Conservation (phyloP, 805 yeast genomes). For the Barnettozyma siamensis region DNA sequence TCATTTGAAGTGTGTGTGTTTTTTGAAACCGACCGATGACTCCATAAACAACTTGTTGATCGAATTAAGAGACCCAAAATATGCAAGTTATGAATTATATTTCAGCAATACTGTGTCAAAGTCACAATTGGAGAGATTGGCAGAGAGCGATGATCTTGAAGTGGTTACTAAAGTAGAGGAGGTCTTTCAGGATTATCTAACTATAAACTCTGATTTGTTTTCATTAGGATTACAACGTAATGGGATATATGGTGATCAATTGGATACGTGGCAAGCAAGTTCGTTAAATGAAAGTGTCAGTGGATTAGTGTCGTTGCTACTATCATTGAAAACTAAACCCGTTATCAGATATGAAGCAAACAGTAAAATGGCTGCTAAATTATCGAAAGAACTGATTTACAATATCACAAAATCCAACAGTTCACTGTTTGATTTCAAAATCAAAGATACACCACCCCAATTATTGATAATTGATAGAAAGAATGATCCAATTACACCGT, state of each 20-base stretch:
- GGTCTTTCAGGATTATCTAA: constrained; percentile 75
- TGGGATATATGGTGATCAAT: constrained; percentile 31
- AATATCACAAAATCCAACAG: constrained; percentile 52
- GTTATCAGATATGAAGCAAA: constrained; percentile 71
- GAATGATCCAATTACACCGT: constrained; percentile 90
- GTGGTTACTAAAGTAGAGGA: constrained; percentile 73
- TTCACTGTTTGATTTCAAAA: constrained; percentile 60
- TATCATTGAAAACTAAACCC: constrained; percentile 76
- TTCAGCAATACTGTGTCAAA: constrained; percentile 76
- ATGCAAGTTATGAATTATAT: constrained; percentile 67
- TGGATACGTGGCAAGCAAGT: constrained; percentile 41
- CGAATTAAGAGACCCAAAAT: constrained; percentile 76
- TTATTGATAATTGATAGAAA: constrained; percentile 75
- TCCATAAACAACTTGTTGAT: constrained; percentile 53
- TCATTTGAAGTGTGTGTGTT: constrained; percentile 76
- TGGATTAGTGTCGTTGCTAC: constrained; percentile 48
- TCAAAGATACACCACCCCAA: constrained; percentile 63
- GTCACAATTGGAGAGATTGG: constrained; percentile 74
- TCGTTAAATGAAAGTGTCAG: constrained; percentile 37
- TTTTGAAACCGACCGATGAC: constrained; percentile 64
- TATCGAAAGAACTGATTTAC: constrained; percentile 62
- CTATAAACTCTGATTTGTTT: constrained; percentile 66
- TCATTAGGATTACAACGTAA: constrained; percentile 32
- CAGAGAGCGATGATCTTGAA: constrained; percentile 87
- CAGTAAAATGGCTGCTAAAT: constrained; percentile 55